Evolutionary conservation across 305 asterid genomes (phyloP), one percentile per base, ranked within the genome.

Genomic region (Rubia peregrina): DNA sequence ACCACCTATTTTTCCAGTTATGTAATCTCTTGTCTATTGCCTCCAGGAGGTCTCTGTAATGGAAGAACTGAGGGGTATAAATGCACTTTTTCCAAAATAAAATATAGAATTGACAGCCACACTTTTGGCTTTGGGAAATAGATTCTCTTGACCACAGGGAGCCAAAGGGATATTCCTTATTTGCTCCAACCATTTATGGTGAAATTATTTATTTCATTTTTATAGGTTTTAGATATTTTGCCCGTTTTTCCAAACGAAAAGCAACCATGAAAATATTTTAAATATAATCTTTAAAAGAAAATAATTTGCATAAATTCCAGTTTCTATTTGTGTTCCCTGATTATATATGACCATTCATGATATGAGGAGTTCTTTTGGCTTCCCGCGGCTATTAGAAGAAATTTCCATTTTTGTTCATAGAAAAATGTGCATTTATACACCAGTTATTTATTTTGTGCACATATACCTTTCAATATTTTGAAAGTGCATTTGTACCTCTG

Each of bases 121-220:
- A n/a, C 17, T 30, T 26, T 51, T 6, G 57, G 67, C 33, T 30
- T 30, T 30, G 33, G 33, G 33, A 30, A 30, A 30, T 36, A 40
- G 49, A 62, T 59, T 59, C 59, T 30, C 26, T 36, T 13, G 7
- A n/a, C 1, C 21, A 30, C 19, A 6, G 6, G 44, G 48, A 69
- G 1, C 21, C 65, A 49, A 38, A 55, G 73, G 73, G 51, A 69
- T 69, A 69, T 69, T 69, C 73, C n/a, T 2, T 65, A 42, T 65
- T 60, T 22, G 65, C 65, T 30, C 9, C 36, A 61, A 61, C 12
- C 65, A 61, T 11, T 11, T 61, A 4, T 60, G 16, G 41, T 60
- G 65, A 10, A 2, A 22, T 60, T 26, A 10, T 41, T 41, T 56
- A 21, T 59, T 59, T 59, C 33, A 21, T 59, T 59, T 59, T 3